Evolutionary conservation across 305 asterid genomes (phyloP), one percentile per base, ranked within the genome.

Genomic region (Fraxinus nigra): DNA sequence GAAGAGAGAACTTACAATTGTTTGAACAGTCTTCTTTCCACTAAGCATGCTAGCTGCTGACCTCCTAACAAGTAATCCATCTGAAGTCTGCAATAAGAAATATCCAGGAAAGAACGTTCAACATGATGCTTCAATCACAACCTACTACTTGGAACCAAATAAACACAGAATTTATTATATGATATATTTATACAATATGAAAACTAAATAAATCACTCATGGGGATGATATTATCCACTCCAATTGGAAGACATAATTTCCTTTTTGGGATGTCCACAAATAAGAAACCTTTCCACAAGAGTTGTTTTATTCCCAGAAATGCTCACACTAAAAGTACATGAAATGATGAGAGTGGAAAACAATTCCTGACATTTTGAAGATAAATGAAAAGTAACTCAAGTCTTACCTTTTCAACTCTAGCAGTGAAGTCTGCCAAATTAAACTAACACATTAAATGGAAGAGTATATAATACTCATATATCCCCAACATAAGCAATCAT

Each of bases 1-100:
- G 24, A 30, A 72, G 46, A 67, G 72, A 72, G 54, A 76, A 85
- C 98, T 89, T 88, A 95, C 99, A 87, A 96, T 97, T 32, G 97
- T 56, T 80, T 35, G 89, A 85, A 88, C 80, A 82, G 98, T 93
- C 84, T 89, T 97, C 89, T 91, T 95, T 77, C 98, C 98, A 84
- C 94, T 92, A 76, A 97, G 97, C 99, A 97, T 92, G 91, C 99
- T 97, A 85, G 97, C 99, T 51, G 99, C 99, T 82, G 98, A 93
- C 87, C 93, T 92, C 89, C 85, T 92, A 77, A 84, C 92, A 82
- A 90, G 85, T 79, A 92, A 78, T 84, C 88, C 97, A 86, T 87
- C 92, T 35, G 95, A 90, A 83, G 91, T 87, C 99, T 97, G 92
- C 80, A 87, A 74, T 56, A 82, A 81, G 75, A 80, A 77, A 87